Evolutionary conservation across 495 filamentous ascomycete species (phyloP).

Genomic region (Penicillium pulvis): DNA sequence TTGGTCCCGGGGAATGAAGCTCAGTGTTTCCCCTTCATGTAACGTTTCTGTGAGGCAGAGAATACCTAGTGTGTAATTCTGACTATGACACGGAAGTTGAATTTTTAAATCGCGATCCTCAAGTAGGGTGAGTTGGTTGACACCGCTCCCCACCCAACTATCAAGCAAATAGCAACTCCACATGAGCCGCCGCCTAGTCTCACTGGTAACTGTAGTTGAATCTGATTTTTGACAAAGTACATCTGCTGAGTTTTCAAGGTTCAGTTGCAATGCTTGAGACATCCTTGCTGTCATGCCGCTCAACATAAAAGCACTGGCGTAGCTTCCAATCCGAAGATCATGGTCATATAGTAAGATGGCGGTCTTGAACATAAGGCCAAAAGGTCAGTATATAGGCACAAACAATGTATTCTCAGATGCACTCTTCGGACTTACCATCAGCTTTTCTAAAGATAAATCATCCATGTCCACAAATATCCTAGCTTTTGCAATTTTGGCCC

Average conservation of each 20-base stretch:
- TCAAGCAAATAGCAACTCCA: slow-evolving; percentile 44
- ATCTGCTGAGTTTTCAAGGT: slow-evolving; percentile 37
- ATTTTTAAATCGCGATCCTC: slow-evolving; percentile 40
- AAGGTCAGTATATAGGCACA: not conserved
- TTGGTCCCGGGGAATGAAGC: slow-evolving; percentile 23
- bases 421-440: slow-evolving; percentile 28
- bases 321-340: slow-evolving; percentile 34
- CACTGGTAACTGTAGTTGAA: slow-evolving; percentile 23
- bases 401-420: not conserved
- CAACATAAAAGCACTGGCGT: slow-evolving; percentile 40
- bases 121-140: slow-evolving; percentile 35
- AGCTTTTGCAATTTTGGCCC: slow-evolving; percentile 32
- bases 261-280: slow-evolving; percentile 40
- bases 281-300: slow-evolving; percentile 38
- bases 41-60: slow-evolving; percentile 32
- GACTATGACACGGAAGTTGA: slow-evolving; percentile 36
- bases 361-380: slow-evolving; percentile 11
- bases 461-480: slow-evolving; percentile 32
- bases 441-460: slow-evolving; percentile 34
- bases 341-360: slow-evolving; percentile 36
- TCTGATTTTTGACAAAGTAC: slow-evolving; percentile 27
- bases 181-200: slow-evolving; percentile 37
- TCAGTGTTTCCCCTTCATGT: slow-evolving; percentile 18
- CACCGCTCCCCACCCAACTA: slow-evolving; percentile 35
- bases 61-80: slow-evolving; percentile 28